Percentiles rank a stretch among this genome's conserved stretches.
Evolutionary conservation across 306 rosid species (phyloP).

Genomic region (Lotus japonicus): DNA sequence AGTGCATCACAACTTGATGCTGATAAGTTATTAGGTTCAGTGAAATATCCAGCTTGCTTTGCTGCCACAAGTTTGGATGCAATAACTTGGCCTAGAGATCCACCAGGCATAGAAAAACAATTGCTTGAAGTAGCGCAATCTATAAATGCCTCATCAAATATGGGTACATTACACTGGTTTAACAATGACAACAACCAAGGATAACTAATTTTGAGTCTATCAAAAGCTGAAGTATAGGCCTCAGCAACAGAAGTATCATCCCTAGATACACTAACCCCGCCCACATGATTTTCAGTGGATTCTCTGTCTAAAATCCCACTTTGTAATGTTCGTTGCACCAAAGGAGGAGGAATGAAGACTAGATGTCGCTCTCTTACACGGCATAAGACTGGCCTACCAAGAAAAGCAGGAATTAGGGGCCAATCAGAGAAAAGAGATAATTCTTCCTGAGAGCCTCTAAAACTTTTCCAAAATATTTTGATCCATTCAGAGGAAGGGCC

Average conservation of each 20-base stretch:
- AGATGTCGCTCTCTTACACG: constrained; percentile 75
- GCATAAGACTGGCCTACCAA: constrained; percentile 87
- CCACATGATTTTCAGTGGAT: constrained; percentile 29
- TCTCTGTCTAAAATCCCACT: constrained; percentile 38
- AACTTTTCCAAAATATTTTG: constrained; percentile 75
- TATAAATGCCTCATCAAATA: constrained; percentile 67
- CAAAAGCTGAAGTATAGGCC: constrained; percentile 57
- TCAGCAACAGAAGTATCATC: constrained; percentile 39
- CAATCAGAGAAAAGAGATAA: constrained; percentile 78
- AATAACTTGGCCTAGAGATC: constrained; percentile 73
- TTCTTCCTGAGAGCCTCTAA: constrained; percentile 47
- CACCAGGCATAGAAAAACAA: constrained; percentile 53
- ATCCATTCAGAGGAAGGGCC: constrained; percentile 95
- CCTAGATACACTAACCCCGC: constrained; percentile 19
- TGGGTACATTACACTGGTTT: constrained; percentile 87
- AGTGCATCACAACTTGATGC: constrained; percentile 68
- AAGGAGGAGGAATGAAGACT: constrained; percentile 78
- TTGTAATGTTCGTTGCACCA: constrained; percentile 27
- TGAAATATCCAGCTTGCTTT: constrained; percentile 78
- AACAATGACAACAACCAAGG: constrained; percentile 81
- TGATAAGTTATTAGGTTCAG: constrained; percentile 59
- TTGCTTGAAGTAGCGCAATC: constrained; percentile 69
- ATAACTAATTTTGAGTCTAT: constrained; percentile 45
- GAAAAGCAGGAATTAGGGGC: constrained; percentile 96
- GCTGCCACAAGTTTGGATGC: constrained; percentile 88